Conservation (phyloP, 2,329 filamentous ascomycete genomes). For the Colletotrichum spaethianum region DNA sequence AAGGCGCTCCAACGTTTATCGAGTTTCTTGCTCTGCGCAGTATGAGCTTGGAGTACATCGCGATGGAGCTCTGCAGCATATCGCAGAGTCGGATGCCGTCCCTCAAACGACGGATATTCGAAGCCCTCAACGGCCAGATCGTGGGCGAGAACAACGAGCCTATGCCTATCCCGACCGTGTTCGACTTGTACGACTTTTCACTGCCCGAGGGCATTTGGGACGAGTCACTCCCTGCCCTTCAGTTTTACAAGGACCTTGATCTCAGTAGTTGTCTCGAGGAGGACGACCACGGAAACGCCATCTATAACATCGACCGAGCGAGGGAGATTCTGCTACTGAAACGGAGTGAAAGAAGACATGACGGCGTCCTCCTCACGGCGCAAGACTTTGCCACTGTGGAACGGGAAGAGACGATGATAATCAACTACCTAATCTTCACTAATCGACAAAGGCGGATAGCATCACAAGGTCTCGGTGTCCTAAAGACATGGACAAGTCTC, state of each 20-base stretch:
- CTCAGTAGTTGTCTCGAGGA: slow-evolving; percentile 75
- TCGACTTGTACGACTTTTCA: slow-evolving; percentile 94
- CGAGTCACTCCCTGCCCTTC: slow-evolving; percentile 66
- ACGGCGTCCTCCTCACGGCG: slow-evolving; percentile 63
- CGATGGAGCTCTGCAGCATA: slow-evolving; percentile 85
- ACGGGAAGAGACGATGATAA: slow-evolving; percentile 71
- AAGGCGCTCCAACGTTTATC: slow-evolving; percentile 78
- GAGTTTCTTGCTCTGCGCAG: slow-evolving; percentile 85
- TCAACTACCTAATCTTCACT: slow-evolving; percentile 73
- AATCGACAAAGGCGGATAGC: slow-evolving; percentile 75
- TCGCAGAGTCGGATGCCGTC: slow-evolving; percentile 79
- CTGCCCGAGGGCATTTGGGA: slow-evolving; percentile 66
- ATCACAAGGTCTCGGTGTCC: slow-evolving; percentile 73
- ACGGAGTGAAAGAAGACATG: slow-evolving; percentile 71
- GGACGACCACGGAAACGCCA: slow-evolving; percentile 67
- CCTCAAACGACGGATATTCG: slow-evolving; percentile 77
- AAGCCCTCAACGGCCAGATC: slow-evolving; percentile 84
- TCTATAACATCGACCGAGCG: slow-evolving; percentile 80
- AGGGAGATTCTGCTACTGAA: slow-evolving; percentile 81
- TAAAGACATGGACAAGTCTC: slow-evolving; percentile 88
- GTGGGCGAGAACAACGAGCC: slow-evolving; percentile 76
- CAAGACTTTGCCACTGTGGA: slow-evolving; percentile 67
- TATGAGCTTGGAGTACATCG: slow-evolving; percentile 86
- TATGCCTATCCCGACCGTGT: slow-evolving; percentile 80
- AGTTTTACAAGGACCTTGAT: slow-evolving; percentile 76